Evolutionary conservation across 768 basidiomycete species (phyloP), one percentile per base, ranked within the genome.

Genomic region (Boletus rubescentipes): DNA sequence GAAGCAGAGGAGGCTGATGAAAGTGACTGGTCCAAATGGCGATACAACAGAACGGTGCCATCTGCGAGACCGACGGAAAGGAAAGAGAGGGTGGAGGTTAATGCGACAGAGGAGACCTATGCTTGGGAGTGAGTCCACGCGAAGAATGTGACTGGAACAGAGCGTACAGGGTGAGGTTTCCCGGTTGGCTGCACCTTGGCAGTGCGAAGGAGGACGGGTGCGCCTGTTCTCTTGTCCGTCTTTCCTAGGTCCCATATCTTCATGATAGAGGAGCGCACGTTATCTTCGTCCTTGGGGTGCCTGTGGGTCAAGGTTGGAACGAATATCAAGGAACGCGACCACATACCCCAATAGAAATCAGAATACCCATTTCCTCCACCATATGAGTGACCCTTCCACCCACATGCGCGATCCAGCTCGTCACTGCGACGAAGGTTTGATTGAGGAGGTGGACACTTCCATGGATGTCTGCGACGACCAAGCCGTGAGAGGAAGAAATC

Each of bases 41-140:
- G 85, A 67, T 92, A 96, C 15, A 97, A 77, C 9, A 98, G 78
- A 15, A 97, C 95, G 0, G 91, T 91, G 23, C 97, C 97, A 64
- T 98, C 95, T 7, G 86, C 93, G n/a, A 98, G 81, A 14, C 95
- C 97, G 37, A 98, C 82, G 7, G 95, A 88, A 23, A 99, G 83
- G 68, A 94, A 91, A 0, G 90, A 83, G 4, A 97, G 77, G 16
- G 81, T 80, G 7, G 83, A 73, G 0, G 95, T 89, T 20, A 94
- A 74, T 0, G 94, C 91, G 38, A 97, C 75, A 2, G 87, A 82
- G 2, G 91, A 85, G 11, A 95, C 84, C 83, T 90, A 45, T 20
- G 40, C 32, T 41, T 40, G 16, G 30, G 3, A 46, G 44, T 50
- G 37, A 57, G 37, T 37, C 20, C 16, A 39, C n/a, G 41, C 16